Evolutionary conservation across 2,329 filamentous ascomycete species (phyloP).

Genomic region (Phoma herbarum): DNA sequence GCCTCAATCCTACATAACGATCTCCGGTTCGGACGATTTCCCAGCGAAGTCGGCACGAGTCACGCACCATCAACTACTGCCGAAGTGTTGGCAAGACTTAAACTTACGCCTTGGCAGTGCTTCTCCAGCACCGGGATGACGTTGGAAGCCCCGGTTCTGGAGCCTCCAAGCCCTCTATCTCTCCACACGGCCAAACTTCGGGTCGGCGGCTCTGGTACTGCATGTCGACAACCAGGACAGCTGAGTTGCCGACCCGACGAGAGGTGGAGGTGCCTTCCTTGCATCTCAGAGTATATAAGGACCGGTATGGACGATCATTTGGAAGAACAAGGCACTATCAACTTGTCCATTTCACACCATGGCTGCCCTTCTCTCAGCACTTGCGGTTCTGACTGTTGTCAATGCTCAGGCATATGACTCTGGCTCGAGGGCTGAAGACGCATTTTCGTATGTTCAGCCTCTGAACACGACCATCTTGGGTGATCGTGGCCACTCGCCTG

Average conservation of each 20-base stretch:
- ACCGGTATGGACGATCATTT: constrained; percentile 12
- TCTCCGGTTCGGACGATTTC: constrained; percentile 1
- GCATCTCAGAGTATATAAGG: constrained; percentile 33
- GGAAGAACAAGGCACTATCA: constrained; percentile 24
- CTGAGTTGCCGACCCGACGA: constrained; percentile 16
- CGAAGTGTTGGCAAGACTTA: constrained; percentile 26
- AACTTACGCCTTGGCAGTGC: constrained; percentile 33
- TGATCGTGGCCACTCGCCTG: constrained; percentile 40
- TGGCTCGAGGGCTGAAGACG: constrained; percentile 29
- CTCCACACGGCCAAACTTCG: constrained; percentile 38
- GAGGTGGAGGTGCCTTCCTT: constrained; percentile 8
- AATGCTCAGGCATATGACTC: constrained; percentile 38
- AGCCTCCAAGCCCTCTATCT: constrained; percentile 18
- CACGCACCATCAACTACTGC: constrained; percentile 5
- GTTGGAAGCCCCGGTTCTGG: constrained; percentile 23
- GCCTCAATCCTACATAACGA: constrained; percentile 1
- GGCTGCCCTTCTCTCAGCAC: constrained; percentile 37
- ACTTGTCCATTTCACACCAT: constrained; percentile 31
- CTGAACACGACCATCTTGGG: constrained; percentile 42
- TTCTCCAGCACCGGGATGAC: constrained; percentile 28
- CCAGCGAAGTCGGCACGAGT: constrained; percentile 11
- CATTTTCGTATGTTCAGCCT: constrained; percentile 43
- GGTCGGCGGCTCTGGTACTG: constrained; percentile 17
- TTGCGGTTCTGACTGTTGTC: constrained; percentile 34
- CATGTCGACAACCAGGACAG: constrained; percentile 4